A percentile compares a stretch with the other conserved stretches of the same genome.
Conservation (phyloP, 352 stramenopile genomes). For the Albugo candida region DNA sequence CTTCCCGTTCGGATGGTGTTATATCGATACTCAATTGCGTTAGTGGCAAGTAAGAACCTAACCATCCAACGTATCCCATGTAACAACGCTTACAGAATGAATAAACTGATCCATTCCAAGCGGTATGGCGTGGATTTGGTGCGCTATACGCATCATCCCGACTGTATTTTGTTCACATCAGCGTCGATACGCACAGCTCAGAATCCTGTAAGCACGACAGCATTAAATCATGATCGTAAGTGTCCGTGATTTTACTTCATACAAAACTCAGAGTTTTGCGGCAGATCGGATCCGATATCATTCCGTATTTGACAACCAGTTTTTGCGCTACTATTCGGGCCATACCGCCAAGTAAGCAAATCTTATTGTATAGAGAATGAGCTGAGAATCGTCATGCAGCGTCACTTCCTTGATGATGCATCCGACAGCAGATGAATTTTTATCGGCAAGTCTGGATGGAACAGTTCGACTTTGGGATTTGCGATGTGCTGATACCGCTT, state of each 20-base stretch:
- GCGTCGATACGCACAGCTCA: constrained; percentile 18
- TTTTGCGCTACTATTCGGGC: constrained; percentile 70
- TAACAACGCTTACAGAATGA: constrained; percentile 19
- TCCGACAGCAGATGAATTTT: constrained; percentile 63
- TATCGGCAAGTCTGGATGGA: constrained; percentile 59
- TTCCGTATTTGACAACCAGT: constrained; percentile 79
- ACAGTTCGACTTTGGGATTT: constrained; percentile 70
- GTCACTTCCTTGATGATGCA: constrained; percentile 76
- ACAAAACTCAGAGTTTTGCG: background rate
- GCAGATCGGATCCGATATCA: constrained; percentile 73
- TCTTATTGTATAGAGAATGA: background rate
- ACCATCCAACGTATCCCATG: background rate
- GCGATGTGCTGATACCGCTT: constrained; percentile 32
- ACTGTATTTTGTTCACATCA: constrained; percentile 76
- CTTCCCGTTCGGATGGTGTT: constrained; percentile 53
- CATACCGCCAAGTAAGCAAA: constrained; percentile 37
- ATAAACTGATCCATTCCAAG: constrained; percentile 74
- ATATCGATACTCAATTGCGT: constrained; percentile 69
- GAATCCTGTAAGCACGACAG: constrained; percentile 27
- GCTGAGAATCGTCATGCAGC: constrained; percentile 10
- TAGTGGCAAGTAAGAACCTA: constrained; percentile 39
- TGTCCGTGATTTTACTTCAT: background rate
- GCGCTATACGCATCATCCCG: constrained; percentile 58
- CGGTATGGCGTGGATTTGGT: constrained; percentile 65
- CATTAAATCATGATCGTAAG: constrained; percentile 1